phyloP scores from a whole-genome alignment of 2,329 filamentous ascomycete species.

The Xylaria polymorpha region DNA sequence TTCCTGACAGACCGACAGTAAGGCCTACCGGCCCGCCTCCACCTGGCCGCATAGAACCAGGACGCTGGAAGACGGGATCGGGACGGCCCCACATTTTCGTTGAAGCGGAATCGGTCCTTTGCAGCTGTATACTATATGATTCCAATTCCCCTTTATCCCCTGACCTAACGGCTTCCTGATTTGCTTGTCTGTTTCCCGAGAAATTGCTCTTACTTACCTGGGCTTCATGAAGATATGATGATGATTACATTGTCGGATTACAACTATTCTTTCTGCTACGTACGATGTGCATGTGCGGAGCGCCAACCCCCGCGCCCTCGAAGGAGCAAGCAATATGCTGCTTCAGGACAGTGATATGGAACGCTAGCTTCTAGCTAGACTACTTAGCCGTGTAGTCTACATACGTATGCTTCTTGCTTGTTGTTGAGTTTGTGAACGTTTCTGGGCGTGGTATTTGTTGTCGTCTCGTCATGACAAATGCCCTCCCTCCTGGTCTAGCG shows the following conservation, averaged over 20 bases:
- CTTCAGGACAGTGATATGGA: background rate
- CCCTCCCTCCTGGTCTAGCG: background rate
- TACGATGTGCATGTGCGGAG: slow-evolving; percentile 34
- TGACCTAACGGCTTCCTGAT: slow-evolving; percentile 6
- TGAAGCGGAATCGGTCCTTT: slow-evolving; percentile 2
- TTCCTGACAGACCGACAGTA: background rate
- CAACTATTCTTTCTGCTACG: background rate
- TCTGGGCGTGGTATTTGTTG: background rate
- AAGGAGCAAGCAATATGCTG: slow-evolving; percentile 33
- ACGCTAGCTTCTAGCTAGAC: background rate
- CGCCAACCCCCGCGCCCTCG: slow-evolving; percentile 43
- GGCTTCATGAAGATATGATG: background rate
- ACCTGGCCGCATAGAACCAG: background rate
- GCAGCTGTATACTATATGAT: background rate
- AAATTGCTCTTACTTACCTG: background rate
- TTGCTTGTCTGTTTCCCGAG: slow-evolving; percentile 13
- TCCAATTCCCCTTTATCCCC: slow-evolving; percentile 26
- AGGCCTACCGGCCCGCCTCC: background rate
- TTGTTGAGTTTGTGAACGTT: background rate
- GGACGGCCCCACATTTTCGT: background rate
- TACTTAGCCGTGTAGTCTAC: background rate
- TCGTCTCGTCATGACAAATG: background rate
- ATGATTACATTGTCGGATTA: background rate
- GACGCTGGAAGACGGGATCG: background rate
- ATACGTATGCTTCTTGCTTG: background rate